A percentile compares a stretch with the other conserved stretches of the same genome.
Evolutionary conservation across 2,329 filamentous ascomycete species (phyloP).

Genomic region (Ceratocystis eucalypticola): DNA sequence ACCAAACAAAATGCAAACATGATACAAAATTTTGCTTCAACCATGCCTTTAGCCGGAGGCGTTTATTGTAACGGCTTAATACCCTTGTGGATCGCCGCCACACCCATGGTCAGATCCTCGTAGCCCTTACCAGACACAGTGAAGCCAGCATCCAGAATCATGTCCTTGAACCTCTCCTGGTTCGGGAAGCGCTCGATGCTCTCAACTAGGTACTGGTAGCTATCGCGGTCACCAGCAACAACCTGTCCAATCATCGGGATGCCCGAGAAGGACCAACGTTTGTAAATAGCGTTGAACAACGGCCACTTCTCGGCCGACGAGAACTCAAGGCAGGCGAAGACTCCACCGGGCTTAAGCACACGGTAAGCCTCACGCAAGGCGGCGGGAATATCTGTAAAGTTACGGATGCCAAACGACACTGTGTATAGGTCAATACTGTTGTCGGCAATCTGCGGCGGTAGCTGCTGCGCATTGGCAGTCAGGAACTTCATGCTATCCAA

Average conservation of each 20-base stretch:
- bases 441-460: constrained; percentile 48
- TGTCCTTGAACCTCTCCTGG: constrained; percentile 68
- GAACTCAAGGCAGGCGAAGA: constrained; percentile 96
- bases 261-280: constrained; percentile 87
- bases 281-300: constrained; percentile 74
- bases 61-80: constrained; percentile 52
- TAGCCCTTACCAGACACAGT: constrained; percentile 68
- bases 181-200: constrained; percentile 88
- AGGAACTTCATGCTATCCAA: constrained; percentile 55
- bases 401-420: constrained; percentile 91
- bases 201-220: constrained; percentile 97
- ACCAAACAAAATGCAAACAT: not conserved
- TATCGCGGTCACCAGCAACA: constrained; percentile 84
- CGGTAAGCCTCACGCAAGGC: constrained; percentile 74
- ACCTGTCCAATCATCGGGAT: constrained; percentile 93
- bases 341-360: constrained; percentile 82
- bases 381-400: constrained; percentile 82
- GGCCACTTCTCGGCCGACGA: constrained; percentile 64
- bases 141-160: constrained; percentile 79
- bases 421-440: constrained; percentile 87
- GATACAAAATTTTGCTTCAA: not conserved
- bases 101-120: constrained; percentile 81
- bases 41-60: too few species aligned
- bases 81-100: constrained; percentile 92
- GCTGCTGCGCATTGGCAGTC: constrained; percentile 76